These are phyloP conservation scores for Cladophialophora exuberans DNA, from an alignment of 2,329 filamentous ascomycete genomes.

Conservation along the genomic window DNA sequence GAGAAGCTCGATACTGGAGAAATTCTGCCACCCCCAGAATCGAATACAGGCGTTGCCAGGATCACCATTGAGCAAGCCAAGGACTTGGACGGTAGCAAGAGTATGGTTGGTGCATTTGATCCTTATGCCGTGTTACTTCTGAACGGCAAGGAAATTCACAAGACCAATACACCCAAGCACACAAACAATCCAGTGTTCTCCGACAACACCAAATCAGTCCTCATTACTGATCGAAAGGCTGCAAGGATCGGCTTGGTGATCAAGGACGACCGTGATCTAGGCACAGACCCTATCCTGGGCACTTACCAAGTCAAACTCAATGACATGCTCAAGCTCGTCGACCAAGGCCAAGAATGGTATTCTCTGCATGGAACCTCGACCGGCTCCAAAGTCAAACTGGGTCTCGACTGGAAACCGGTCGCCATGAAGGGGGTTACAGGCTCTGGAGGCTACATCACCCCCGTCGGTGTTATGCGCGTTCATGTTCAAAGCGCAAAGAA, in stretches of 20 bases:
- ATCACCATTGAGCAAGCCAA: conserved; percentile 96
- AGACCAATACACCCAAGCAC: conserved; percentile 89
- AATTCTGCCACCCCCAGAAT: conserved; percentile 78
- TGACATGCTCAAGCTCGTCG: conserved; percentile 87
- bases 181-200: conserved; percentile 98
- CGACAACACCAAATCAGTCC: conserved; percentile 87
- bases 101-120: conserved; percentile 85
- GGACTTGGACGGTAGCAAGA: conserved; percentile 90
- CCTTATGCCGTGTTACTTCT: conserved; percentile 87
- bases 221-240: conserved; percentile 90
- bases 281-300: conserved; percentile 80
- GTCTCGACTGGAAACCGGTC: conserved; percentile 93
- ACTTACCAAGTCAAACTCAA: conserved; percentile 95
- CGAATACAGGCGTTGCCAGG: conserved; percentile 89
- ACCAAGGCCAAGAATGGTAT: conserved; percentile 96
- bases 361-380: conserved; percentile 78
- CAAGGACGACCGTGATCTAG: conserved; percentile 91
- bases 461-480: conserved; percentile 91
- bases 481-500: conserved; percentile 84
- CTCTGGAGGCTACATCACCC: conserved; percentile 87
- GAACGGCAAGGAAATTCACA: conserved; percentile 88
- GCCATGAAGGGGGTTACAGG: conserved; percentile 77
- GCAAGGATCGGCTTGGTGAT: conserved; percentile 89
- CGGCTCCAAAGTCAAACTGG: conserved; percentile 81
- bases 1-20: conserved; percentile 75